A percentile compares a stretch with the other conserved stretches of the same genome.
phyloP scores from a whole-genome alignment of 805 yeast species.

The Starmerella potacharoeniae region DNA sequence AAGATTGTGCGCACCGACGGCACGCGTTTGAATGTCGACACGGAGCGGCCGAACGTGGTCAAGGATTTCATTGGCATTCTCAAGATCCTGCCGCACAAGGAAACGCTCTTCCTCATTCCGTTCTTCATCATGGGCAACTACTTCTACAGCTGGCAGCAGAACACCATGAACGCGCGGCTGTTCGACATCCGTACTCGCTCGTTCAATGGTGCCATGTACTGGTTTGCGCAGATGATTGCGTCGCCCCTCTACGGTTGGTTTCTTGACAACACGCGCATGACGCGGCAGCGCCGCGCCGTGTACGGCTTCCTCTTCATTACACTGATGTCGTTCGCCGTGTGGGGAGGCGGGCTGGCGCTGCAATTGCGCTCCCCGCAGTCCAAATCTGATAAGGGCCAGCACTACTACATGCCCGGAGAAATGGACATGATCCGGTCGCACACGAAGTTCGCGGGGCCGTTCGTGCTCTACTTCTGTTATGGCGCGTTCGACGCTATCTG shows the following conservation, averaged over 20 bases:
- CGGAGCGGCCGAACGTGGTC: conserved; percentile 31
- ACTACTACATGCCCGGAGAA: conserved; percentile 23
- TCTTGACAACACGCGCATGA: conserved; percentile 34
- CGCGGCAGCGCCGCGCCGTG: conserved; percentile 37
- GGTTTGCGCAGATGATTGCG: conserved; percentile 46
- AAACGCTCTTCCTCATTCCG: conserved; percentile 43
- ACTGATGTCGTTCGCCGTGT: conserved; percentile 37
- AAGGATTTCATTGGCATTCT: conserved; percentile 33
- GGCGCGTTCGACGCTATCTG: conserved; percentile 50
- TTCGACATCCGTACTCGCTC: conserved; percentile 52
- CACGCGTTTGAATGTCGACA: conserved; percentile 2
- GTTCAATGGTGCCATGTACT: conserved; percentile 48
- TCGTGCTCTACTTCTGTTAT: conserved; percentile 52
- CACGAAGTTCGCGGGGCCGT: conserved; percentile 45
- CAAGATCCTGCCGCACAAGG: conserved; percentile 31
- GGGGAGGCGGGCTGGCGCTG: conserved; percentile 50
- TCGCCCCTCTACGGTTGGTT: conserved; percentile 39
- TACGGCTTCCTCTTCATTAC: conserved; percentile 34
- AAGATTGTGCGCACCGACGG: conserved; percentile 16
- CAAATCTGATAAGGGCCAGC: conserved; percentile 24
- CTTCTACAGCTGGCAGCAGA: conserved; percentile 57
- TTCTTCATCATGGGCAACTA: conserved; percentile 54
- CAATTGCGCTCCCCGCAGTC: conserved; percentile 26
- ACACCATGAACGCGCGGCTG: conserved; percentile 43
- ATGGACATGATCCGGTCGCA: conserved; percentile 36